Evolutionary conservation across 345 rosid genomes (phyloP), one percentile per base, ranked within the genome.

Genomic region (Brassica carinata): DNA sequence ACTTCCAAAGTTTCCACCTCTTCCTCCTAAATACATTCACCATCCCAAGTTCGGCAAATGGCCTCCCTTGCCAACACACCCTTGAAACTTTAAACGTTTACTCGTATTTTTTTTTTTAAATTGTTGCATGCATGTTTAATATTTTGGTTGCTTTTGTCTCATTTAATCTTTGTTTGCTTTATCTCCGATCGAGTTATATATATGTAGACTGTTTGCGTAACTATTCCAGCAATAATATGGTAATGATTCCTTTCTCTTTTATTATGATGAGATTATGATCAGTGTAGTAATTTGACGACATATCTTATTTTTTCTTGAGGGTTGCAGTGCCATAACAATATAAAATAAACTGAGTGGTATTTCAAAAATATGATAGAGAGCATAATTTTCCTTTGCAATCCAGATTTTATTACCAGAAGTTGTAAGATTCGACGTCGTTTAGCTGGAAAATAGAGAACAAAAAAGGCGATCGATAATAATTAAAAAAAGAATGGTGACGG

Each of bases 1-100:
- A 72, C 83, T 86, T 61, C 88, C 86, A 11, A 84, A 85, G 74
- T 43, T 87, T 45, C 92, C 94, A 61, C 90, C 88, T 4, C 80
- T 86, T 73, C 86, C 89, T 81, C 91, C 89, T 17, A 85, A 86
- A 84, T 57, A 72, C 38, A 75, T 72, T 73, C 79, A 79, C 73
- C 83, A 83, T 62, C 89, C 87, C 14, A 82, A 90, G 85, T 85
- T 85, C 71, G 86, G 85, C 26, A 87, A 89, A 75, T 81, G 73
- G 81, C 93, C 89, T 78, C 88, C 89, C 30, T 38, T 80, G 9
- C 84, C 87, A 1, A 72, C 89, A 72, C 75, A 76, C 40, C 78
- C 82, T 53, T 83, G 70, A 79, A 74, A 58, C 9, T 33, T 34
- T 59, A 14, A 65, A 69, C 23, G 45, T 72, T 63, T 14, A 55